These are phyloP conservation scores for Funneliformis mosseae DNA, from an alignment of 192 early-diverging fungal species.

Conservation along the genomic window DNA sequence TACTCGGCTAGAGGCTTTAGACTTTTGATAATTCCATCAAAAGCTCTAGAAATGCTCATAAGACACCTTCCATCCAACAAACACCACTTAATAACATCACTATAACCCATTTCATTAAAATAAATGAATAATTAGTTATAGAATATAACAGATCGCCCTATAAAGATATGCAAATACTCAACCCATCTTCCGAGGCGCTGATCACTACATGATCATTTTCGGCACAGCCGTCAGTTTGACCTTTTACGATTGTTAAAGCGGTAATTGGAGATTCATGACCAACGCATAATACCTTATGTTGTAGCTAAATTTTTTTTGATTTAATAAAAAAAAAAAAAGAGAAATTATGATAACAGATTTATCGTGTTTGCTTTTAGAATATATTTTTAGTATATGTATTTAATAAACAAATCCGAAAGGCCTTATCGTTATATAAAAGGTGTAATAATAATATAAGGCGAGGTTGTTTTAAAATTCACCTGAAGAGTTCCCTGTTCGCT, in stretches of 20 bases:
- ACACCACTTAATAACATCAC: constrained; percentile 32
- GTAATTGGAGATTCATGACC: constrained; percentile 55
- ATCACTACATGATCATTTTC: constrained; percentile 51
- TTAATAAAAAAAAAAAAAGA: not conserved
- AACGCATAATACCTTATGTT: constrained; percentile 47
- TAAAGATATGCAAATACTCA: constrained; percentile 5
- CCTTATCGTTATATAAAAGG: too few relatives aligned
- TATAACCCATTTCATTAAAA: constrained; percentile 45
- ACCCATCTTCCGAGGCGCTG: constrained; percentile 62
- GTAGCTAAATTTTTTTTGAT: constrained; percentile 35
- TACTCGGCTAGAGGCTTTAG: constrained; percentile 44
- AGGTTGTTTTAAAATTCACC: not conserved
- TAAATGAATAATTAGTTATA: not conserved
- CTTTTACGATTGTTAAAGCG: constrained; percentile 45
- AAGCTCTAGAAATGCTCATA: constrained; percentile 43
- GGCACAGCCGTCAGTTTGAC: constrained; percentile 45
- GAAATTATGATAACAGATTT: too few relatives aligned
- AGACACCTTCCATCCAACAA: constrained; percentile 55
- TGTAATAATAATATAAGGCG: not conserved
- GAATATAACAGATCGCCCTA: not conserved
- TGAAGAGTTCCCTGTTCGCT: not conserved
- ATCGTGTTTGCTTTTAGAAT: too few relatives aligned
- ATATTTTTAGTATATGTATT: too few relatives aligned
- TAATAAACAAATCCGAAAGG: not conserved
- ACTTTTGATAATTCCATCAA: constrained; percentile 50